Conservation (phyloP, 768 basidiomycete genomes). For the Lactarius hatsudake region DNA sequence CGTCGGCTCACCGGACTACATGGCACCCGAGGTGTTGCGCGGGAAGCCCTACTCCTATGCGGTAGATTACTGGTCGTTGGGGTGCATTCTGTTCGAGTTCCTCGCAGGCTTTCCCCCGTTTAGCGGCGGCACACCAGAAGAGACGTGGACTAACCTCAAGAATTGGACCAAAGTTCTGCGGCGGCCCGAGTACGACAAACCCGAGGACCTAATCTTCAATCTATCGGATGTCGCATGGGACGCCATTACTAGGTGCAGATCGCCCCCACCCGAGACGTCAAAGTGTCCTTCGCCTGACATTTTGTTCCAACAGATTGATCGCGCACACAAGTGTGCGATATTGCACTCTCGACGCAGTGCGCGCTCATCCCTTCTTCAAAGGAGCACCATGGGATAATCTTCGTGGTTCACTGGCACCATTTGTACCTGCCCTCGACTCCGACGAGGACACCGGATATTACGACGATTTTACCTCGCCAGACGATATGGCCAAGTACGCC, state of each 20-base stretch:
- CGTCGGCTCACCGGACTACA: slow-evolving; percentile 98
- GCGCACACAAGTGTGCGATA: slow-evolving; percentile 82
- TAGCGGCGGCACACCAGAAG: slow-evolving; percentile 91
- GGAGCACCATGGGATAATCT: slow-evolving; percentile 75
- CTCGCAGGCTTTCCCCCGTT: slow-evolving; percentile 97
- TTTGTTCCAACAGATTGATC: slow-evolving; percentile 58
- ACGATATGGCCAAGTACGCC: slow-evolving; percentile 99
- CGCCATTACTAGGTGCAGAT: slow-evolving; percentile 73
- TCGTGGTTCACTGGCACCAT: slow-evolving; percentile 75
- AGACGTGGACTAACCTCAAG: slow-evolving; percentile 98
- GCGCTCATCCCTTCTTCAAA: slow-evolving; percentile 79
- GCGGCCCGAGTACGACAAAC: slow-evolving; percentile 93
- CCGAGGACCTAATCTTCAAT: slow-evolving; percentile 97
- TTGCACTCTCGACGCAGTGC: slow-evolving; percentile 68
- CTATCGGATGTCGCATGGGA: slow-evolving; percentile 92
- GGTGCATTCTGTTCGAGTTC: slow-evolving; percentile 98
- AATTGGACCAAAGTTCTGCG: slow-evolving; percentile 93
- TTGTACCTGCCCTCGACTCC: slow-evolving; percentile 90
- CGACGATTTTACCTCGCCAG: slow-evolving; percentile 81
- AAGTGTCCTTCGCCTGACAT: background rate
- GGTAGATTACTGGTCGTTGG: slow-evolving; percentile 98
- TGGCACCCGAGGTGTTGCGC: slow-evolving; percentile 93
- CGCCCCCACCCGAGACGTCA: background rate
- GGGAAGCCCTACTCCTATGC: slow-evolving; percentile 94
- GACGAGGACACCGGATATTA: slow-evolving; percentile 96